Evolutionary conservation across 176 grass and related monocot genomes (phyloP).

Genomic region (Phoenix roebelenii): DNA sequence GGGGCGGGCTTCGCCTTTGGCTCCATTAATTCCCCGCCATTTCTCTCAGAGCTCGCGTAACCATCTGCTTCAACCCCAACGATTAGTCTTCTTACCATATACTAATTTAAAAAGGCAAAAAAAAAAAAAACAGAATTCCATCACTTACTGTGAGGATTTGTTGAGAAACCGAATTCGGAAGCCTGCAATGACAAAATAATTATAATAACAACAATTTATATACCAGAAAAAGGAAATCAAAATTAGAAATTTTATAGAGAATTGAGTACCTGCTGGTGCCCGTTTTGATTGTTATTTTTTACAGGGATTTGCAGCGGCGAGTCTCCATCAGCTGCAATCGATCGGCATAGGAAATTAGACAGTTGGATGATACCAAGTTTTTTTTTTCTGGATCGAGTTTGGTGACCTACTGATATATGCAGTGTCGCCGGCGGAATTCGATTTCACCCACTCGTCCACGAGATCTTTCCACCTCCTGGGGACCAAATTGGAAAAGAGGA

Average conservation of each 20-base stretch:
- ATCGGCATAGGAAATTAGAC: no score
- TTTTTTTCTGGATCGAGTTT: no score
- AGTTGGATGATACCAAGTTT: no score
- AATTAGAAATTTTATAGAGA: no score
- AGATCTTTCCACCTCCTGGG: slow-evolving; percentile 82
- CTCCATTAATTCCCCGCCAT: slow-evolving; percentile 12
- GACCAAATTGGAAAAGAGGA: background rate
- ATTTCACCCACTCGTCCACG: slow-evolving; percentile 55
- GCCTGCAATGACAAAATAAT: slow-evolving; percentile 10
- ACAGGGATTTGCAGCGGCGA: slow-evolving; percentile 52
- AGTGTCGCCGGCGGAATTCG: slow-evolving; percentile 37
- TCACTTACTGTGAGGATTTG: slow-evolving; percentile 49
- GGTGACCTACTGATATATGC: slow-evolving; percentile 36
- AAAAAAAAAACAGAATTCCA: no score
- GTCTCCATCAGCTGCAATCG: slow-evolving; percentile 55
- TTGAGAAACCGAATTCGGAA: slow-evolving; percentile 35
- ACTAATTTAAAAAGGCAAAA: no score
- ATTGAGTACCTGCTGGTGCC: background rate
- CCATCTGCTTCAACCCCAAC: no score
- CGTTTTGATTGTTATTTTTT: slow-evolving; percentile 27
- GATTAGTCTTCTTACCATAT: no score
- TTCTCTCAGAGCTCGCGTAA: no score
- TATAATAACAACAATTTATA: no score
- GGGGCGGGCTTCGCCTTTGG: slow-evolving; percentile 4
- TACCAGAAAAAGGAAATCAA: no score